These are phyloP conservation scores for Alternaria incomplexa DNA, from an alignment of 2,329 filamentous ascomycete genomes.

Conservation along the genomic window DNA sequence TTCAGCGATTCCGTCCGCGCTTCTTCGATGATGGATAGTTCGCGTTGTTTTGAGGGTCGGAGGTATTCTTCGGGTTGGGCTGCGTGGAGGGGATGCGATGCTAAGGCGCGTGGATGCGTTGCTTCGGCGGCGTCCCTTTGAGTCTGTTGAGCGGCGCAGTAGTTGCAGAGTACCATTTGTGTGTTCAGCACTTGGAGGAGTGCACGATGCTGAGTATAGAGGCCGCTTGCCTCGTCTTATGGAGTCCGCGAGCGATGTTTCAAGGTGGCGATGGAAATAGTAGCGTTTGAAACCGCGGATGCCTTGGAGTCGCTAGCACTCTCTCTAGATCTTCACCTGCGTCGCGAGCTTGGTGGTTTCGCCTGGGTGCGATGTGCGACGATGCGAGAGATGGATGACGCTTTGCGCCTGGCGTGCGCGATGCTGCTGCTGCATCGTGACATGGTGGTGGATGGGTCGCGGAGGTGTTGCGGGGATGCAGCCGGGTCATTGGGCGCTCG, in stretches of 20 bases:
- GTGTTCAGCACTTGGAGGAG: background rate
- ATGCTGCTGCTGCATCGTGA: background rate
- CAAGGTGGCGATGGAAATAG: constrained; percentile 6
- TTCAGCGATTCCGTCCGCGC: background rate
- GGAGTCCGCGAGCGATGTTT: background rate
- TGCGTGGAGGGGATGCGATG: background rate
- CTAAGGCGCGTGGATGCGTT: background rate
- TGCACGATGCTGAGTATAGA: background rate
- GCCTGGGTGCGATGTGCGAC: background rate
- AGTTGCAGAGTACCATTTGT: constrained; percentile 13
- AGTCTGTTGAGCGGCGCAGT: constrained; percentile 5
- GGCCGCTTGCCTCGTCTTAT: background rate
- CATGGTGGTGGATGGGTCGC: background rate
- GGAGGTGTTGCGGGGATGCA: constrained; percentile 10
- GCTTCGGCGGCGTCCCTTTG: background rate
- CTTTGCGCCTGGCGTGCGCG: background rate
- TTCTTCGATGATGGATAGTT: background rate
- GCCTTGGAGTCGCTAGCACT: constrained; percentile 1
- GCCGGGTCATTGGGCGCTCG: constrained; percentile 1
- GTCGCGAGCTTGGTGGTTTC: background rate
- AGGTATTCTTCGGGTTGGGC: background rate
- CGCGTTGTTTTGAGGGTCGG: background rate
- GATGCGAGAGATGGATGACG: background rate
- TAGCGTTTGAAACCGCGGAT: constrained; percentile 4
- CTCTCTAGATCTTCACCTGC: background rate